Conservation (phyloP, 2,329 filamentous ascomycete genomes). For the Phyllosticta capitalensis region DNA sequence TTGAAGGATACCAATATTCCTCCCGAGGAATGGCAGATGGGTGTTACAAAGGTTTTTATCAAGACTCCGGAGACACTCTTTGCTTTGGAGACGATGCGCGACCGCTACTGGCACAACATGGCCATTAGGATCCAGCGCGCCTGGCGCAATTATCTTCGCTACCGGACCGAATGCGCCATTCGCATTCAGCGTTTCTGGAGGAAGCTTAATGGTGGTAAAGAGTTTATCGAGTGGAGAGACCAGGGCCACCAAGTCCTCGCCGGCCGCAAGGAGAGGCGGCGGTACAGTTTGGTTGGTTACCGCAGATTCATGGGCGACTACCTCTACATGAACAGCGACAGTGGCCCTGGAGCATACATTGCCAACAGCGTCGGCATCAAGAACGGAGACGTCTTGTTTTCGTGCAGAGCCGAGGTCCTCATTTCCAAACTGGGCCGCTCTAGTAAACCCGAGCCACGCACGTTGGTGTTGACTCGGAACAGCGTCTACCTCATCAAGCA, state of each 20-base stretch:
- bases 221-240: constrained; percentile 80
- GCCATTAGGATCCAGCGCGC: constrained; percentile 93
- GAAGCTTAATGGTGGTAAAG: constrained; percentile 80
- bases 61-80: constrained; percentile 97
- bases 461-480: constrained; percentile 72
- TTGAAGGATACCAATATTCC: constrained; percentile 95
- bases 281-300: constrained; percentile 85
- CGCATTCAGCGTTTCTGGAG: constrained; percentile 94
- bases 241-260: constrained; percentile 74
- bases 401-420: constrained; percentile 79
- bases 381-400: constrained; percentile 74
- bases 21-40: constrained; percentile 91
- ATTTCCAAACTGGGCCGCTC: constrained; percentile 94
- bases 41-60: constrained; percentile 94
- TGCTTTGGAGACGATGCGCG: constrained; percentile 93
- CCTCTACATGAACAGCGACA: constrained; percentile 71
- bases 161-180: constrained; percentile 83
- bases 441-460: constrained; percentile 82
- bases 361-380: constrained; percentile 63
- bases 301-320: constrained; percentile 93
- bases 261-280: constrained; percentile 79
- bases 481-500: constrained; percentile 88
- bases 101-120: constrained; percentile 99
- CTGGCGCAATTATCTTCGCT: constrained; percentile 92
- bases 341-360: constrained; percentile 72